A percentile compares a stretch with the other conserved stretches of the same genome.
Evolutionary conservation across 495 filamentous ascomycete species (phyloP).

Genomic region (Penicillium roqueforti): DNA sequence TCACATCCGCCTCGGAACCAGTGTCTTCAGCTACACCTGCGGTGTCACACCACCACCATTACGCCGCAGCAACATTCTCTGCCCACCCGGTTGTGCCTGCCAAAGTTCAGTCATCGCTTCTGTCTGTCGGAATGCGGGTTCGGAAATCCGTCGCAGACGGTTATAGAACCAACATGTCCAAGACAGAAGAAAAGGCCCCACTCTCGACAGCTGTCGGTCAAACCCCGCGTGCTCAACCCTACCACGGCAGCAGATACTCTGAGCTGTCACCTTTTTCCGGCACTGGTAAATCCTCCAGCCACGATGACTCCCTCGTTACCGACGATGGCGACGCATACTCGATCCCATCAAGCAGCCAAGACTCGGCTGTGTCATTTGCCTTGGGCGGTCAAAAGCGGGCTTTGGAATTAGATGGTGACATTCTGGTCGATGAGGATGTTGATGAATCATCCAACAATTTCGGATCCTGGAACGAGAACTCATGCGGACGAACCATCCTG

Average conservation of each 20-base stretch:
- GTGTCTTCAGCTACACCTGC: slow-evolving; percentile 12
- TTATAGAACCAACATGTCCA: slow-evolving; percentile 63
- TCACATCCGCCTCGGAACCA: slow-evolving; percentile 22
- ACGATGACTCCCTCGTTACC: slow-evolving; percentile 16
- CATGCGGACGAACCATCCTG: slow-evolving; percentile 30
- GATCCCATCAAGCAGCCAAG: slow-evolving; percentile 45
- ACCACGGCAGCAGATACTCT: slow-evolving; percentile 22
- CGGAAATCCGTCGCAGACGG: slow-evolving; percentile 89
- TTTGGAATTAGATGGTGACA: slow-evolving; percentile 39
- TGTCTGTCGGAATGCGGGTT: slow-evolving; percentile 88
- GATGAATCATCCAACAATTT: slow-evolving; percentile 2
- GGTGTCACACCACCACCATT: slow-evolving; percentile 38
- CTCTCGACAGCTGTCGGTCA: slow-evolving; percentile 20
- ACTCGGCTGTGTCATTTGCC: slow-evolving; percentile 22
- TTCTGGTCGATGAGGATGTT: slow-evolving; percentile 44
- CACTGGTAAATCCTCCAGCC: slow-evolving; percentile 50
- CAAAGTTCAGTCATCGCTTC: slow-evolving; percentile 68
- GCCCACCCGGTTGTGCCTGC: slow-evolving; percentile 51
- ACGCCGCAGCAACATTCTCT: slow-evolving; percentile 40
- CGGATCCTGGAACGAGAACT: neutral
- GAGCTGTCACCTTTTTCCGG: slow-evolving; percentile 78
- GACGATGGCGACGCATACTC: slow-evolving; percentile 44
- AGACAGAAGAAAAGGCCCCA: slow-evolving; percentile 26
- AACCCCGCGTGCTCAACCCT: slow-evolving; percentile 10
- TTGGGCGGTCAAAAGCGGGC: slow-evolving; percentile 22